Evolutionary conservation across 2,329 filamentous ascomycete genomes (phyloP).

Genomic region (Colletotrichum shisoi): DNA sequence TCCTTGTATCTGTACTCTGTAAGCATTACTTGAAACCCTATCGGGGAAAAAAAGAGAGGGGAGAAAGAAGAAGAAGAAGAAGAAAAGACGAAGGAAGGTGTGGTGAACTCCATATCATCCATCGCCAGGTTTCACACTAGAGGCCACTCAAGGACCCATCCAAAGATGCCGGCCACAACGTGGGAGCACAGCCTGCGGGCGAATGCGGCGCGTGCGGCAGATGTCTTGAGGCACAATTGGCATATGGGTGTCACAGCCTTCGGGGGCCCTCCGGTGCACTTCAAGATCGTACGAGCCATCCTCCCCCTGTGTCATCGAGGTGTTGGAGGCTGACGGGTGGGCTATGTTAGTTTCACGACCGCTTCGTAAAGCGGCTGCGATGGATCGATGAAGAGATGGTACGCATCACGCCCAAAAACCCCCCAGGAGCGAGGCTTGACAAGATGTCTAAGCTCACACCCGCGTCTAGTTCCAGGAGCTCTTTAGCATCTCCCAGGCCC

Average conservation of each 20-base stretch:
- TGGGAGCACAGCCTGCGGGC: constrained; percentile 17
- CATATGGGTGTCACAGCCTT: constrained; percentile 69
- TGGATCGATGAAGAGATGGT: constrained; percentile 73
- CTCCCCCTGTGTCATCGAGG: not conserved
- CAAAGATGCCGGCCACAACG: constrained; percentile 11
- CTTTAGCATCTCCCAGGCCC: constrained; percentile 69
- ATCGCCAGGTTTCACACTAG: not conserved
- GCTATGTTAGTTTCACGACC: constrained; percentile 57
- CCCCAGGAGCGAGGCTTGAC: not conserved
- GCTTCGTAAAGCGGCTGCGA: constrained; percentile 64
- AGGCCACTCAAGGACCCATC: not conserved
- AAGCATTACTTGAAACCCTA: not conserved
- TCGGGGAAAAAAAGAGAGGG: not conserved
- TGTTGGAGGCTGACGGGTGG: constrained; percentile 16
- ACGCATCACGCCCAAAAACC: constrained; percentile 37
- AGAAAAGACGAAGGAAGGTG: too few species aligned
- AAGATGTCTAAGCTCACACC: not conserved
- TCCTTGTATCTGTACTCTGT: too few species aligned
- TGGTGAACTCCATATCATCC: not conserved
- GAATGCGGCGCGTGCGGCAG: not conserved
- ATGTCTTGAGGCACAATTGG: constrained; percentile 52
- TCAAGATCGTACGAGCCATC: constrained; percentile 59
- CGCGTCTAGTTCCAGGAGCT: constrained; percentile 69
- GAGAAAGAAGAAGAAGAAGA: too few species aligned
- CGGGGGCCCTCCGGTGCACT: constrained; percentile 72